phyloP scores from a whole-genome alignment of 192 early-diverging fungal species.

The Phycomyces nitens region DNA sequence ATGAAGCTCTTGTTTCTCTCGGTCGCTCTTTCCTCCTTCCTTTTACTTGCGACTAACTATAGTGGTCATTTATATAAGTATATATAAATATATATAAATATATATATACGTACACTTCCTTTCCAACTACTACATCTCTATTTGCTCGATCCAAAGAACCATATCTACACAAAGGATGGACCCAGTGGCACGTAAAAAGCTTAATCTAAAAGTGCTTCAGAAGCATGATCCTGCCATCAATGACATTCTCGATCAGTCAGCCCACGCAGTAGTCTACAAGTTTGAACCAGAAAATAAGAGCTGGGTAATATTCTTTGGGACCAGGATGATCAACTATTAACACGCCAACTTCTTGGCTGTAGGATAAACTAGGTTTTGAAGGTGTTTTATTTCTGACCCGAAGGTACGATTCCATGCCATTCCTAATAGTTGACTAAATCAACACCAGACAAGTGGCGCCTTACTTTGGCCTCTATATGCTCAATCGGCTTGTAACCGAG shows the following conservation, averaged over 20 bases:
- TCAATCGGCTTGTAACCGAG: slow-evolving; percentile 84
- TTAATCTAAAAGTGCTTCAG: slow-evolving; percentile 80
- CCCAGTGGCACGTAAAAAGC: slow-evolving; percentile 54
- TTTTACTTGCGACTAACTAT: no score
- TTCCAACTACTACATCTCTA: background rate
- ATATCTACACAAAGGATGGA: slow-evolving; percentile 50
- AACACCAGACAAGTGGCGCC: slow-evolving; percentile 46
- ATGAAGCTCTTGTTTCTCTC: no score
- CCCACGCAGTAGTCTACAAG: slow-evolving; percentile 87
- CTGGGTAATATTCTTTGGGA: slow-evolving; percentile 64
- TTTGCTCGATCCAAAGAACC: background rate
- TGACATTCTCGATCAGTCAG: slow-evolving; percentile 78
- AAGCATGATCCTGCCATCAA: slow-evolving; percentile 77
- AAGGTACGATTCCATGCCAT: slow-evolving; percentile 41
- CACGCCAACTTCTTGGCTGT: background rate
- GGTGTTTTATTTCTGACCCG: slow-evolving; percentile 88
- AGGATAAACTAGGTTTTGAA: slow-evolving; percentile 88
- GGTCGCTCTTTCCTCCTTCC: no score
- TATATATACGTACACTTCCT: background rate
- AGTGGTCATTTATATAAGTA: no score
- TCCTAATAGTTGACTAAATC: background rate
- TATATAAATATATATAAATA: background rate
- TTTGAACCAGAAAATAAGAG: slow-evolving; percentile 65
- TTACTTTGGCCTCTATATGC: slow-evolving; percentile 75
- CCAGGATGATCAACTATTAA: background rate